Conservation (phyloP, 2,329 filamentous ascomycete species). For the Xylaria sp. region DNA sequence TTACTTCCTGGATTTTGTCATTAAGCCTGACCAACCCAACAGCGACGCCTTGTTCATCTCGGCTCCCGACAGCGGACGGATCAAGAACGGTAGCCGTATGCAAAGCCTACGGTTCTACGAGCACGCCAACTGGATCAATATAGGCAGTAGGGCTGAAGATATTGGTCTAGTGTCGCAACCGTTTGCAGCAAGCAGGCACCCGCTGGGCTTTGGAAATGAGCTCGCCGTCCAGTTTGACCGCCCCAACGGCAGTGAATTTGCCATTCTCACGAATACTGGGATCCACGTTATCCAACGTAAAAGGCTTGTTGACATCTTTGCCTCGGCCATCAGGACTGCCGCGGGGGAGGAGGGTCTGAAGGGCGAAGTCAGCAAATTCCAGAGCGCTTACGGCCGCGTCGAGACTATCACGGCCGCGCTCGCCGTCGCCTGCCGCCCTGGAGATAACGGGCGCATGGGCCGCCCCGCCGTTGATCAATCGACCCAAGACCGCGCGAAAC, state of each 20-base stretch:
- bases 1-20: slow-evolving; percentile 85
- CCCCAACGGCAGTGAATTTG: slow-evolving; percentile 73
- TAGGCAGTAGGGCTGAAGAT: slow-evolving; percentile 75
- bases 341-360: slow-evolving; percentile 80
- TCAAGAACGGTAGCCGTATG: slow-evolving; percentile 61
- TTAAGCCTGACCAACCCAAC: slow-evolving; percentile 60
- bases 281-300: slow-evolving; percentile 84
- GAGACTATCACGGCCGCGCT: slow-evolving; percentile 90
- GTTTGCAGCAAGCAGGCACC: slow-evolving; percentile 68
- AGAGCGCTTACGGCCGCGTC: slow-evolving; percentile 80
- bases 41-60: slow-evolving; percentile 78
- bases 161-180: slow-evolving; percentile 76
- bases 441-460: slow-evolving; percentile 71
- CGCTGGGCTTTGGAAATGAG: slow-evolving; percentile 89
- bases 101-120: slow-evolving; percentile 70
- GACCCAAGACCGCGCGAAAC: slow-evolving; percentile 81
- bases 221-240: slow-evolving; percentile 94
- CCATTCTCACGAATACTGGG: slow-evolving; percentile 87
- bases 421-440: slow-evolving; percentile 93
- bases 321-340: slow-evolving; percentile 73
- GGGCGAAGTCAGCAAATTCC: slow-evolving; percentile 79
- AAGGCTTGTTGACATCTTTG: slow-evolving; percentile 89
- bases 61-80: slow-evolving; percentile 84
- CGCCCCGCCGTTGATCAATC: slow-evolving; percentile 79
- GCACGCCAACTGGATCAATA: slow-evolving; percentile 75